phyloP scores from a whole-genome alignment of 148 eudicot genomes.

The Drosera capensis region DNA sequence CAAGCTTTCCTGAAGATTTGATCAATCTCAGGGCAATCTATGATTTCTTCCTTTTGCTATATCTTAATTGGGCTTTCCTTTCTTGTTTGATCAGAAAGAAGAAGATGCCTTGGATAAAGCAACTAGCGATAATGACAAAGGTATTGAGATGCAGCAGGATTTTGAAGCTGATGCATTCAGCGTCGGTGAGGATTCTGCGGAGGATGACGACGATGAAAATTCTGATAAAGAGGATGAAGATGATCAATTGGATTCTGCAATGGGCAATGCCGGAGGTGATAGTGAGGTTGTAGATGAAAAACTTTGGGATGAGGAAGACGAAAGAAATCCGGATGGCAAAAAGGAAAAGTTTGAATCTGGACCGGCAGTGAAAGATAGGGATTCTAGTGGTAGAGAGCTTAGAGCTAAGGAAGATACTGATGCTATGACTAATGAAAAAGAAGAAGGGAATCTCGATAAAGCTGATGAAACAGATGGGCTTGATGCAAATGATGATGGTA shows the following conservation, averaged over 20 bases:
- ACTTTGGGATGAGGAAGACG: slow-evolving; percentile 51
- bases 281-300: slow-evolving; percentile 63
- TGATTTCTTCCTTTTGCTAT: background rate
- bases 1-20: too few species aligned
- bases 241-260: slow-evolving; percentile 48
- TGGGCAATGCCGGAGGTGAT: slow-evolving; percentile 62
- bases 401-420: slow-evolving; percentile 69
- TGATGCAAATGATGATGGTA: slow-evolving; percentile 24
- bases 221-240: slow-evolving; percentile 28
- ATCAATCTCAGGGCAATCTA: background rate
- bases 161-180: slow-evolving; percentile 43
- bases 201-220: slow-evolving; percentile 24
- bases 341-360: slow-evolving; percentile 72
- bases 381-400: slow-evolving; percentile 52
- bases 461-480: slow-evolving; percentile 25
- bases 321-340: slow-evolving; percentile 27
- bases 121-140: slow-evolving; percentile 52
- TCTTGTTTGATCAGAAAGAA: slow-evolving; percentile 37
- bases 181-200: slow-evolving; percentile 83
- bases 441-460: slow-evolving; percentile 30
- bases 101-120: slow-evolving; percentile 37
- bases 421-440: slow-evolving; percentile 25
- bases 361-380: slow-evolving; percentile 46
- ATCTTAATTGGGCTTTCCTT: background rate
- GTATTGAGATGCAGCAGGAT: slow-evolving; percentile 77